A percentile compares a stretch with the other conserved stretches of the same genome.
phyloP scores from a whole-genome alignment of 495 filamentous ascomycete genomes.

The Amphirosellinia nigrospora region DNA sequence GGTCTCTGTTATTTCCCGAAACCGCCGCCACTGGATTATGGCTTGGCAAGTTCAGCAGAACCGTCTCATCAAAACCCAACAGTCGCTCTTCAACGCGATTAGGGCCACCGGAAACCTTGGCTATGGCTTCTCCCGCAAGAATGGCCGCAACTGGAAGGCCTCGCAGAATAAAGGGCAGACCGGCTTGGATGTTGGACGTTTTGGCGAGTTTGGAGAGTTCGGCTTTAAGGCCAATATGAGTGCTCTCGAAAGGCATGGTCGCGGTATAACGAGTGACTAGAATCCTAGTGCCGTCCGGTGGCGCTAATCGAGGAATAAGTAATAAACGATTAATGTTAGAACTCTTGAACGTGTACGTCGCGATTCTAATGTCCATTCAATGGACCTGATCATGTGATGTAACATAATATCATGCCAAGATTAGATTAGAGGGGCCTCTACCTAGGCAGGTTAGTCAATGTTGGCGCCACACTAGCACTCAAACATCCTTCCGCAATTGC shows the following conservation, averaged over 20 bases:
- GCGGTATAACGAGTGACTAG: neutral
- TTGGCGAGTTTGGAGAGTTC: constrained; percentile 4
- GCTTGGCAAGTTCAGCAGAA: neutral
- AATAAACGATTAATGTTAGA: neutral
- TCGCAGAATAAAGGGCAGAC: neutral
- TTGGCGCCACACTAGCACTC: neutral
- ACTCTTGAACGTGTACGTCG: neutral
- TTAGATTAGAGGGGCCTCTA: no score
- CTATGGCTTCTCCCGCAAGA: constrained; percentile 14
- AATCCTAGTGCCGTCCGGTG: neutral
- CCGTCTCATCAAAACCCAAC: constrained; percentile 4
- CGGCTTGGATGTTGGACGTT: neutral
- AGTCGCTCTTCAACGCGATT: constrained; percentile 20
- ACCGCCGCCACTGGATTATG: neutral
- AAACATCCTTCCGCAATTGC: neutral
- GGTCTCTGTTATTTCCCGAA: neutral
- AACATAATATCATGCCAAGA: no score
- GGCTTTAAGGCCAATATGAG: neutral
- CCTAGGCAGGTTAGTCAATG: no score
- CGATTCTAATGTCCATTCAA: neutral
- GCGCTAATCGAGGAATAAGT: neutral
- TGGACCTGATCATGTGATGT: no score
- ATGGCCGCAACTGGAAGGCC: neutral
- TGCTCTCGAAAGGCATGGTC: neutral
- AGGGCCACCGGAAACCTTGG: constrained; percentile 16